Evolutionary conservation across 768 basidiomycete species (phyloP).

Genomic region (Pisolithus microcarpus): DNA sequence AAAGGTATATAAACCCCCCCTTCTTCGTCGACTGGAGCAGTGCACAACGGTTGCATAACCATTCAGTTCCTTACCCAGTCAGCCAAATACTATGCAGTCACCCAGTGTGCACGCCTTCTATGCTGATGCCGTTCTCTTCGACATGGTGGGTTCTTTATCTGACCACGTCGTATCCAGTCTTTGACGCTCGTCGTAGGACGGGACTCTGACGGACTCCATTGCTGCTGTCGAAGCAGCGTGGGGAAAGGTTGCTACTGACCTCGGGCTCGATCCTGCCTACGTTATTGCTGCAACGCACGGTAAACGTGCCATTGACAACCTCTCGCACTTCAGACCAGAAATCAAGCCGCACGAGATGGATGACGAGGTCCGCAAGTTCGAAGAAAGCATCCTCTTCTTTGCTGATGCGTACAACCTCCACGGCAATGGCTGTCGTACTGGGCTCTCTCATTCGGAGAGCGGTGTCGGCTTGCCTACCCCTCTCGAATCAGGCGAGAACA

Average conservation of each 20-base stretch:
- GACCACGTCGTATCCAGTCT: too few species aligned
- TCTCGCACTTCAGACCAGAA: conserved; percentile 51
- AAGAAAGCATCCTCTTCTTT: conserved; percentile 57
- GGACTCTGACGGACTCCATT: too few species aligned
- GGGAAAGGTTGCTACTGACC: conserved; percentile 63
- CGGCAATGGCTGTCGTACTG: conserved; percentile 14
- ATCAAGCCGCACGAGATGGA: conserved; percentile 52
- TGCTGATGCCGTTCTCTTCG: too few species aligned
- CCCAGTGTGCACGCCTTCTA: too few species aligned
- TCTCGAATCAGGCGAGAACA: conserved; percentile 29
- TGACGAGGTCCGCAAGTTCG: conserved; percentile 51
- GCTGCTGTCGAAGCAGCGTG: conserved; percentile 42
- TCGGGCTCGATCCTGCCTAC: conserved; percentile 58
- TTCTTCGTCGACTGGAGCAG: too few species aligned
- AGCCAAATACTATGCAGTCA: too few species aligned
- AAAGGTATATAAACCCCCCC: too few species aligned
- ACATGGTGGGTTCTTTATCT: too few species aligned
- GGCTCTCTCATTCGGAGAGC: too few species aligned
- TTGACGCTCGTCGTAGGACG: too few species aligned
- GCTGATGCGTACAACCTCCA: conserved; percentile 51
- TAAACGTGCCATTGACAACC: conserved; percentile 71
- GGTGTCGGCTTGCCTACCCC: conserved; percentile 3
- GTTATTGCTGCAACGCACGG: conserved; percentile 76
- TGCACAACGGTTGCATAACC: too few species aligned
- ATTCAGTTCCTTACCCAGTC: too few species aligned